phyloP scores from a whole-genome alignment of 345 rosid genomes.

The Erysimum cheiranthoides region DNA sequence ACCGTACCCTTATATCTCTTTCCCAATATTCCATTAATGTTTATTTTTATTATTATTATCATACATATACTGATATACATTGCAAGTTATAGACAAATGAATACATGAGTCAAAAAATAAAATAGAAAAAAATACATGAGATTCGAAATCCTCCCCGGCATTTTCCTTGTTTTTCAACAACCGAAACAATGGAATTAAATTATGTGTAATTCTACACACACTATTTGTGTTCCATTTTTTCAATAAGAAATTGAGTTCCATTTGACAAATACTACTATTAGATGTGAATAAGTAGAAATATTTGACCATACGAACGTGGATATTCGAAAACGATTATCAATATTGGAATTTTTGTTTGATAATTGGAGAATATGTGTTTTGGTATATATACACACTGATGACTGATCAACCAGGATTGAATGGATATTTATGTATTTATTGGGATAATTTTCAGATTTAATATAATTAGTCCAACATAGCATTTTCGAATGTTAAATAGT shows the following conservation, averaged over 20 bases:
- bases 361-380: background rate
- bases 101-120: background rate
- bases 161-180: slow-evolving; percentile 39
- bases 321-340: background rate
- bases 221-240: slow-evolving; percentile 27
- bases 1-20: slow-evolving; percentile 31
- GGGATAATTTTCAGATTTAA: background rate
- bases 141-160: background rate
- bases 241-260: background rate
- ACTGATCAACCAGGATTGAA: background rate
- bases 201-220: slow-evolving; percentile 31
- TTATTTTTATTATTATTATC: background rate
- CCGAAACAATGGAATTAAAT: background rate
- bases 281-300: slow-evolving; percentile 7
- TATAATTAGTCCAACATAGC: too few relatives aligned
- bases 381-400: background rate
- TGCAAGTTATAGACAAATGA: background rate
- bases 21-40: slow-evolving; percentile 17
- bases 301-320: background rate
- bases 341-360: background rate
- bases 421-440: background rate
- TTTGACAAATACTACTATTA: background rate
- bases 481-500: too few relatives aligned
- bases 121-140: background rate
- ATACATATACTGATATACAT: background rate